Percentiles rank a stretch among this genome's conserved stretches.
Evolutionary conservation across 768 basidiomycete species (phyloP).

Genomic region (Podaxis sp.): DNA sequence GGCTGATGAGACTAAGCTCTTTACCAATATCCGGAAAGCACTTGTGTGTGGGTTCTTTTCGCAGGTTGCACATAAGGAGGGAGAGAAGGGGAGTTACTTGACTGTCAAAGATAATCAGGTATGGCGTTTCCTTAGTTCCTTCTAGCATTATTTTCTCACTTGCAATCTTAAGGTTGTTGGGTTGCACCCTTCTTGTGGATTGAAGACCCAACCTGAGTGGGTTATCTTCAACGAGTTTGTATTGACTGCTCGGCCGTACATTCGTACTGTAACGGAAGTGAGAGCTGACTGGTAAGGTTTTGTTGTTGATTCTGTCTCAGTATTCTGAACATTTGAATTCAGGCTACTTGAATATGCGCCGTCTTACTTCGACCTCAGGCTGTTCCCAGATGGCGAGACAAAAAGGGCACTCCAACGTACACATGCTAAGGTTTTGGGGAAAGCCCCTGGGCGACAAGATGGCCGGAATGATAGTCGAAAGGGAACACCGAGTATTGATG

Average conservation of each 20-base stretch:
- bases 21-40: conserved; percentile 73
- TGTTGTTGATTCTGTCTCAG: conserved; percentile 1
- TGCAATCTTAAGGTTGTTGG: conserved; percentile 48
- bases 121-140: conserved; percentile 18
- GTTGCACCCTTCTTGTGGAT: conserved; percentile 80
- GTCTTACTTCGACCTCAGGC: conserved; percentile 65
- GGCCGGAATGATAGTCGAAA: conserved; percentile 16
- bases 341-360: conserved; percentile 40
- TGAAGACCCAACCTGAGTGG: conserved; percentile 86
- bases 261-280: conserved; percentile 89
- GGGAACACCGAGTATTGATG: conserved; percentile 19
- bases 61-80: conserved; percentile 96
- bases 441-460: conserved; percentile 25
- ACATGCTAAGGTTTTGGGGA: conserved; percentile 51
- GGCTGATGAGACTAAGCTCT: conserved; percentile 68
- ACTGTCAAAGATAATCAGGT: conserved; percentile 97
- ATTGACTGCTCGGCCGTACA: conserved; percentile 82
- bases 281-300: conserved; percentile 73
- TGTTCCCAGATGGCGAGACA: conserved; percentile 69
- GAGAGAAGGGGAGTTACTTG: conserved; percentile 82
- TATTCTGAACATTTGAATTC: conserved; percentile 8
- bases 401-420: conserved; percentile 62
- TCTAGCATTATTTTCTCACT: background rate
- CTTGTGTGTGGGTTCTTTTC: conserved; percentile 96
- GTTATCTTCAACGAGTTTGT: conserved; percentile 86